Evolutionary conservation across 148 eudicot genomes (phyloP).

Genomic region (Diospyros kaki): DNA sequence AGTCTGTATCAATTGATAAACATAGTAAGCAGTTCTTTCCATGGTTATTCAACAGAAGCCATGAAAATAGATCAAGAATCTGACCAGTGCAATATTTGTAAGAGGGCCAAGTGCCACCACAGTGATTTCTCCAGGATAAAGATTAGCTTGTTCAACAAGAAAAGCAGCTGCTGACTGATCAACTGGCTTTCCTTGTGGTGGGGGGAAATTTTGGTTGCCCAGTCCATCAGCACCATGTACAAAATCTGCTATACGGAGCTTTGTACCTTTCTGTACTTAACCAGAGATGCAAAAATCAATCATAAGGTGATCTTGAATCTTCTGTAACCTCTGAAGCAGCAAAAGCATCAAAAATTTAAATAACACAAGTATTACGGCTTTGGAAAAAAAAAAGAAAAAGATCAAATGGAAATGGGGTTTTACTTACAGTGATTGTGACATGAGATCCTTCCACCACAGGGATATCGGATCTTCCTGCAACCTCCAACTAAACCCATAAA

Average conservation of each 20-base stretch:
- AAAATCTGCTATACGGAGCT: constrained; percentile 90
- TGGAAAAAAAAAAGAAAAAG: too few relatives aligned
- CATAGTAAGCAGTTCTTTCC: constrained; percentile 6
- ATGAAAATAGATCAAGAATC: constrained; percentile 23
- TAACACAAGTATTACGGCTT: neutral
- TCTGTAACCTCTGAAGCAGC: neutral
- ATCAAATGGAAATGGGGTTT: neutral
- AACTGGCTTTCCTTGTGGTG: constrained; percentile 71
- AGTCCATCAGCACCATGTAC: constrained; percentile 95
- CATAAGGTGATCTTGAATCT: neutral
- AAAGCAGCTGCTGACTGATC: constrained; percentile 75
- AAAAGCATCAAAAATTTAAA: neutral
- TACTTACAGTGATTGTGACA: constrained; percentile 66
- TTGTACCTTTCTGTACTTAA: constrained; percentile 67
- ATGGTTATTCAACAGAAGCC: neutral
- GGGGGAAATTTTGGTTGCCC: constrained; percentile 94
- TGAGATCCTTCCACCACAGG: constrained; percentile 98
- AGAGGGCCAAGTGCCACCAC: constrained; percentile 94
- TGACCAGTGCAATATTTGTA: constrained; percentile 87
- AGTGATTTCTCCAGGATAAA: constrained; percentile 78
- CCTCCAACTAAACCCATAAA: constrained; percentile 58
- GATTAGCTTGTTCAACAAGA: constrained; percentile 60
- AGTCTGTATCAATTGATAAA: constrained; percentile 36
- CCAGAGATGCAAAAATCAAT: constrained; percentile 14
- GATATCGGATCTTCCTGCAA: constrained; percentile 83